Conservation (phyloP, 2,329 filamentous ascomycete species). For the Tolypocladium guangdongense region DNA sequence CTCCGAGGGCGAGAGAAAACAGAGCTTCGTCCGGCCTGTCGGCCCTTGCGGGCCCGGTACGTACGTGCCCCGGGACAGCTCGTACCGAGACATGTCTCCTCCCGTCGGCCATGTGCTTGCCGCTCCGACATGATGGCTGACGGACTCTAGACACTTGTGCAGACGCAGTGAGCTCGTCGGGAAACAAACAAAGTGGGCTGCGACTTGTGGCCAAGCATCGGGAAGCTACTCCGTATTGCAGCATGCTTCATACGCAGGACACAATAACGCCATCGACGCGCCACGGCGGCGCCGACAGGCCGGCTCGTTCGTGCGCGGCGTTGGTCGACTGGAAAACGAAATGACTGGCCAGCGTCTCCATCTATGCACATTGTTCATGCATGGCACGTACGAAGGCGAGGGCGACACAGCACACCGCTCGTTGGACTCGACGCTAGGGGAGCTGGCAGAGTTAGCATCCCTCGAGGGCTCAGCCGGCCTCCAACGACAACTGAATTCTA, state of each 20-base stretch:
- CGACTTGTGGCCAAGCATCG: background rate
- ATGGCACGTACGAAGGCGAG: background rate
- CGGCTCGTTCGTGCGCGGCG: background rate
- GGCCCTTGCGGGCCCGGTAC: background rate
- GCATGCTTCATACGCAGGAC: background rate
- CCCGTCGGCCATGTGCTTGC: background rate
- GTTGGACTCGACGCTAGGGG: background rate
- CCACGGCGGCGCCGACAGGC: background rate
- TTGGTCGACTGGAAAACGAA: background rate
- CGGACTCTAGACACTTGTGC: background rate
- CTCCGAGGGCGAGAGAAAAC: background rate
- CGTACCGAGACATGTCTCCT: background rate
- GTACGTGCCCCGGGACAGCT: background rate
- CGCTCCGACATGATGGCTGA: no score
- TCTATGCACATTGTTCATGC: conserved; percentile 1
- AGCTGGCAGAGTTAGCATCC: background rate
- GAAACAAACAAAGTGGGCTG: background rate
- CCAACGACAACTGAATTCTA: background rate
- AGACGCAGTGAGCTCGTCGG: background rate
- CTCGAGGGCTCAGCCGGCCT: background rate
- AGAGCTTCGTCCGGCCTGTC: background rate
- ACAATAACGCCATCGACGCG: background rate
- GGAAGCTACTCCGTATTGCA: background rate
- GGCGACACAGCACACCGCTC: conserved; percentile 1
- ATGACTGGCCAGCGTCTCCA: background rate